Evolutionary conservation across 441 rosid species (phyloP).

Genomic region (Hypseocharis bilobata): DNA sequence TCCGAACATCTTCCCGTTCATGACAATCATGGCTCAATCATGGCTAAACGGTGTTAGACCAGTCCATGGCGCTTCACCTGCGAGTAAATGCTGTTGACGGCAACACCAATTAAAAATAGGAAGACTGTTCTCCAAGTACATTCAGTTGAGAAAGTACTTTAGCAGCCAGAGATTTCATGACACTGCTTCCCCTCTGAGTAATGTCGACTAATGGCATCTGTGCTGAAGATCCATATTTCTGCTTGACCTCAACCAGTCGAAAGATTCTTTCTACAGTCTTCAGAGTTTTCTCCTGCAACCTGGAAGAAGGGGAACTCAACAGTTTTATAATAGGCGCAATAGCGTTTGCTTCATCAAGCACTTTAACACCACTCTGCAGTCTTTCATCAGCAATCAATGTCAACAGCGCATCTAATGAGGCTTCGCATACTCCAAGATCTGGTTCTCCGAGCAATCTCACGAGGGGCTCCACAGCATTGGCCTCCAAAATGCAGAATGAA

Average conservation of each 20-base stretch:
- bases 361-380: slow-evolving; percentile 26
- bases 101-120: slow-evolving; percentile 23
- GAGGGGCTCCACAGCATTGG: slow-evolving; percentile 30
- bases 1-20: too few relatives aligned
- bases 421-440: slow-evolving; percentile 26
- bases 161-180: slow-evolving; percentile 34
- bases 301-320: slow-evolving; percentile 21
- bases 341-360: slow-evolving; percentile 25
- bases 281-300: slow-evolving; percentile 27
- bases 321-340: slow-evolving; percentile 27
- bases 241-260: slow-evolving; percentile 28
- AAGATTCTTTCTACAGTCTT: slow-evolving; percentile 26
- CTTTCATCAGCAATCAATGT: slow-evolving; percentile 30
- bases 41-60: too few relatives aligned
- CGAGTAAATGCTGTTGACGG: too few relatives aligned
- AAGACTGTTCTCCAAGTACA: slow-evolving; percentile 30
- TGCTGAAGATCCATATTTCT: slow-evolving; percentile 22
- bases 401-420: slow-evolving; percentile 33
- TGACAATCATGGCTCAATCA: too few relatives aligned
- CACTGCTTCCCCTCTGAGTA: slow-evolving; percentile 27
- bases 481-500: slow-evolving; percentile 35
- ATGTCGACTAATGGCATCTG: slow-evolving; percentile 32
- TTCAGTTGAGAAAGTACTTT: slow-evolving; percentile 27
- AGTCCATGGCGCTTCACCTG: too few relatives aligned
- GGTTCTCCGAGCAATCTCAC: slow-evolving; percentile 24